phyloP scores from a whole-genome alignment of 2,329 filamentous ascomycete genomes.

The Aschersonia sp. region DNA sequence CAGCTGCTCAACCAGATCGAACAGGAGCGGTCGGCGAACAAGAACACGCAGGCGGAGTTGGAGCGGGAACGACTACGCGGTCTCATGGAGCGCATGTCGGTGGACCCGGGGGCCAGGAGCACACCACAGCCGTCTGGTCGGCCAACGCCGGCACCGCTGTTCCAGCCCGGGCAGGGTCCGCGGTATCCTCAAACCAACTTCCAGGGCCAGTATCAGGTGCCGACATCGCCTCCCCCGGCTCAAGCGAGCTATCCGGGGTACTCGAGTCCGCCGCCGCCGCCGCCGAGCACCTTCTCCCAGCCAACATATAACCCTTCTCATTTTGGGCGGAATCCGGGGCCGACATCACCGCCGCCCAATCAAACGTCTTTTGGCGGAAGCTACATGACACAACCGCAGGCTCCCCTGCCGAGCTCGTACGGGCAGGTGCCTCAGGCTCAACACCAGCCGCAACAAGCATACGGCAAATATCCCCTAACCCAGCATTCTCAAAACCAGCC shows the following conservation, averaged over 20 bases:
- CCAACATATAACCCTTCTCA: constrained; percentile 43
- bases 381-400: constrained; percentile 33
- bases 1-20: constrained; percentile 84
- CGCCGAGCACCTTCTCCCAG: constrained; percentile 30
- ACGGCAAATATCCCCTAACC: neutral
- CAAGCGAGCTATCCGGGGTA: constrained; percentile 28
- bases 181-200: constrained; percentile 41
- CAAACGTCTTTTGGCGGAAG: constrained; percentile 35
- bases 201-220: constrained; percentile 43
- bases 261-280: constrained; percentile 16
- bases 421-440: constrained; percentile 16
- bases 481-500: constrained; percentile 7
- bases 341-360: constrained; percentile 48
- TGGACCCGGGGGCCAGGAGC: constrained; percentile 42
- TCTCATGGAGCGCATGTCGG: constrained; percentile 90
- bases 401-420: constrained; percentile 37
- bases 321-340: constrained; percentile 41
- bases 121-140: constrained; percentile 15
- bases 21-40: constrained; percentile 52
- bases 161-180: constrained; percentile 29
- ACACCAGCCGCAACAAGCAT: neutral
- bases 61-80: constrained; percentile 79
- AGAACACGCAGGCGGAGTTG: constrained; percentile 51
- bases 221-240: constrained; percentile 39
- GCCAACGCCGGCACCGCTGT: constrained; percentile 26